Conservation (phyloP, 1,284 basidiomycete species). For the Cryptococcus depauperatus region DNA sequence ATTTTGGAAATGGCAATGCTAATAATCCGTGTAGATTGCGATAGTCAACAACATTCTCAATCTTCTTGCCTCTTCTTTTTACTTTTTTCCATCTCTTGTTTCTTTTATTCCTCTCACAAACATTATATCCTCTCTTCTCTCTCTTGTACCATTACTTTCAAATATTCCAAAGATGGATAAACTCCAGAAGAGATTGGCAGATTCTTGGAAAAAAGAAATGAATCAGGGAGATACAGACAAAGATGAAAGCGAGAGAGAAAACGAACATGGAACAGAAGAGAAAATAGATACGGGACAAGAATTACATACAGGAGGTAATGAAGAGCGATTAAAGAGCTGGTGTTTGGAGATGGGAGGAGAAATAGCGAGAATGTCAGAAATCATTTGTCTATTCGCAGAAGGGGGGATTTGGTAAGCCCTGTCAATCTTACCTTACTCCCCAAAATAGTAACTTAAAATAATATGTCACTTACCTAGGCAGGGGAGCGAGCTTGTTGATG, state of each 20-base stretch:
- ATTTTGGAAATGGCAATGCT: no score
- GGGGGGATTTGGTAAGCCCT: constrained; percentile 27
- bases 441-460: neutral
- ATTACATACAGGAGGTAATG: no score
- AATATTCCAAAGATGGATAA: no score
- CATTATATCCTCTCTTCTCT: neutral
- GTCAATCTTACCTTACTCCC: neutral
- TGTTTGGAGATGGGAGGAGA: constrained; percentile 12
- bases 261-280: neutral
- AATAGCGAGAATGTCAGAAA: constrained; percentile 18
- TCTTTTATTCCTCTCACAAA: neutral
- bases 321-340: neutral
- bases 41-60: constrained; percentile 5
- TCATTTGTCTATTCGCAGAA: constrained; percentile 16
- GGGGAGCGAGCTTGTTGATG: constrained; percentile 21
- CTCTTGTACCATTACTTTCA: no score
- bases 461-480: constrained; percentile 15
- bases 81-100: constrained; percentile 18
- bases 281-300: neutral
- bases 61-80: constrained; percentile 12
- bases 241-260: neutral
- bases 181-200: no score
- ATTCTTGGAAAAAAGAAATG: no score
- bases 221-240: neutral
- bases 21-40: constrained; percentile 3